Evolutionary conservation across 768 basidiomycete species (phyloP), one percentile per base, ranked within the genome.

Genomic region (Lentinula raphanica): DNA sequence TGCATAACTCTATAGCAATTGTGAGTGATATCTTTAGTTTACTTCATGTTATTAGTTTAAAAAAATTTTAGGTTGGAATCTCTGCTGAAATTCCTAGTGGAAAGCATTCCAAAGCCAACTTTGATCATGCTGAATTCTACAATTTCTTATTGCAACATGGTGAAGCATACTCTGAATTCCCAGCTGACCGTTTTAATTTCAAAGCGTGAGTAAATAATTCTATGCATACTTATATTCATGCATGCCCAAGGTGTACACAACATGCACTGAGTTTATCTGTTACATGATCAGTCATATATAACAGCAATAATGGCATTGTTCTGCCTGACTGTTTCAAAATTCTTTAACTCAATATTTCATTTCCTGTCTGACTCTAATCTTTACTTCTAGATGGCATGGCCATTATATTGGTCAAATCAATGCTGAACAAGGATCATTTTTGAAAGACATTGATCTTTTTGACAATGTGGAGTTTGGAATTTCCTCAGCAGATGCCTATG

Each of bases 401-500:
- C 57, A 58, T 15, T 63, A 64, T n/a, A 56, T 64, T 32, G 71
- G 67, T 15, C 66, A 68, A 54, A 61, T 74, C 48, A 54, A 65
- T 19, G 62, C 69, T 5, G 63, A 69, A n/a, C 60, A 60, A 5
- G 76, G 73, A 5, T 62, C 70, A 13, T 78, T 78, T 50, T 64
- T 77, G 25, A 78, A 78, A 62, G 62, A 75, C 28, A 62, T 71
- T 6, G 58, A 66, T 27, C 51, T 60, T 11, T 75, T 78, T 51
- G 76, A 78, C 59, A 64, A 71, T 51, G 59, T 72, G n/a, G 75
- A 76, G 54, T 76, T 77, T 38, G 76, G 76, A 3, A 68, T 78
- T 12, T 68, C 70, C 11, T 56, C 60, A 13, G 73, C 69, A 60
- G 76, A 76, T 58, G 74, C 73, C 0, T 58, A 59, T 3, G 56